Base-by-base conservation (phyloP, 2,329 filamentous ascomycete genomes). In the Trichophyton schoenleinii region DNA sequence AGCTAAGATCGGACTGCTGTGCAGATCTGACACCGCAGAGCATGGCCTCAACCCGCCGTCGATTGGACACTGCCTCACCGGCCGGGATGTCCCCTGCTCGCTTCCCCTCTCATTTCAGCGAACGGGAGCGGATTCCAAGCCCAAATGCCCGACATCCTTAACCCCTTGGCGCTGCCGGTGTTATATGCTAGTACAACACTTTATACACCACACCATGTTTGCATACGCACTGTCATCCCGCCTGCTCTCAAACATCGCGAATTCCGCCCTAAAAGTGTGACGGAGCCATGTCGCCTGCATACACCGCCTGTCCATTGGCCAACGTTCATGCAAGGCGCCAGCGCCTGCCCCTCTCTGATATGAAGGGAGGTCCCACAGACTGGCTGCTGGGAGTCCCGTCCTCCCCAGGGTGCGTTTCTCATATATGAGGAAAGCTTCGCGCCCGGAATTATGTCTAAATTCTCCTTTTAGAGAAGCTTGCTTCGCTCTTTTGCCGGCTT, bases 91-190 rank as follows among this genome's bases (percentile, higher is more conserved):
- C 28, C 52, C 52, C 34, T 55, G 52, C 18, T 55, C 13, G n/a
- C 52, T 36, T 55, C 52, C 52, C 52, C 52, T 55, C 52, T 34
- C 15, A 55, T 55, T 28, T 55, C 52, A 55, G 52, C 52, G 52
- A 55, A 52, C 46, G 20, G 46, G 46, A 52, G 46, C 46, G 11
- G 41, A 28, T 52, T 52, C 25, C 46, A 22, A 28, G 2, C 18
- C 25, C 46, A 52, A 52, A 55, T 55, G 52, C 52, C 52, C 52
- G 52, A 55, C 52, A 55, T 55, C 34, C 11, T 11, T 55, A 8
- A 28, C 9, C 22, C 49, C 49, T 53, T 53, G 49, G 49, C 49
- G 49, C 31, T 53, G 49, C 22, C 13, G 22, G 49, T 25, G 31
- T 31, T 31, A 34, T 15, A 53, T 34, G 0, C 9, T 11, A n/a